phyloP scores from a whole-genome alignment of 169 alveolate species.

The Eimeria tenella region DNA sequence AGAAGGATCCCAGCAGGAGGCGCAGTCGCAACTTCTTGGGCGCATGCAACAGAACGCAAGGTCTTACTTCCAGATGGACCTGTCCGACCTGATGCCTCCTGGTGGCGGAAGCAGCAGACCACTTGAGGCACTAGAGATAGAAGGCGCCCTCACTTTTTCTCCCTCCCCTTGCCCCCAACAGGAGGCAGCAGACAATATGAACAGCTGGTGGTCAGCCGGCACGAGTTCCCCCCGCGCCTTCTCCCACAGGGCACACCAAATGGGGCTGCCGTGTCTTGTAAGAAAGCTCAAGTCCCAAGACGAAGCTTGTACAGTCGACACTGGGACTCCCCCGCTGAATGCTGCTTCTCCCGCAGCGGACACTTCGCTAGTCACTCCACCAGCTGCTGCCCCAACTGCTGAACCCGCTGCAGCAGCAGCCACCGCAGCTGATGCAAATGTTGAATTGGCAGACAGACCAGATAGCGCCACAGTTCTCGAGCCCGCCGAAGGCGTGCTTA shows the following conservation, averaged over 20 bases:
- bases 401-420: background rate
- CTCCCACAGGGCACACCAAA: slow-evolving; percentile 54
- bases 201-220: background rate
- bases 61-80: slow-evolving; percentile 27
- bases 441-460: no score
- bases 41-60: slow-evolving; percentile 18
- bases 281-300: background rate
- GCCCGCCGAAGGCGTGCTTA: background rate
- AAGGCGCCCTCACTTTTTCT: background rate
- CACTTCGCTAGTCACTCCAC: background rate
- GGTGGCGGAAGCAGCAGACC: background rate
- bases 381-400: background rate
- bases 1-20: background rate
- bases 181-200: background rate
- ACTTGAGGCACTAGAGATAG: background rate
- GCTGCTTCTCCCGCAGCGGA: no score
- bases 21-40: background rate
- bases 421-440: background rate
- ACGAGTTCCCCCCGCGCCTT: slow-evolving; percentile 21
- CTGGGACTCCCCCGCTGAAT: background rate
- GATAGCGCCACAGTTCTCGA: background rate
- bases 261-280: slow-evolving; percentile 52
- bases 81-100: slow-evolving; percentile 15
- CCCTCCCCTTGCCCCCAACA: background rate
- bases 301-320: background rate